Evolutionary conservation across 225 moss, liverwort and hornwort genomes (phyloP).

Genomic region (Takakia lepidozioides): DNA sequence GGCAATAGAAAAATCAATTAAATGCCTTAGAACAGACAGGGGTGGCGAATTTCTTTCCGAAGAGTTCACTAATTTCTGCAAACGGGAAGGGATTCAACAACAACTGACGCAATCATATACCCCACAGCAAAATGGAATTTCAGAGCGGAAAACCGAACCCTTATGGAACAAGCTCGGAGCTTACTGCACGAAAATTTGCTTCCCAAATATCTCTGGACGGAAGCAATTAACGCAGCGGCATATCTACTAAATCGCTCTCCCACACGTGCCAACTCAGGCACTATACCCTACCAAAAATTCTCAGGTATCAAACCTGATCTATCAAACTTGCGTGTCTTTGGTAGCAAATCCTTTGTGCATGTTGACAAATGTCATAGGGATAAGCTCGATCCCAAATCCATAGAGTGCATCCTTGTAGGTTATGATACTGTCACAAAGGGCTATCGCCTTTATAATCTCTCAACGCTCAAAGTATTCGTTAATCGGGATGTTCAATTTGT

Average conservation of each 20-base stretch:
- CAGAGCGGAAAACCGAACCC: neutral
- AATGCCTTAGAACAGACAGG: no score
- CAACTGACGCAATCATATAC: no score
- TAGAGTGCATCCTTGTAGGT: neutral
- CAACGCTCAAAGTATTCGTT: no score
- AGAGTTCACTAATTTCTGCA: neutral
- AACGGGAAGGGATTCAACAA: neutral
- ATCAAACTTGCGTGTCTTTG: no score
- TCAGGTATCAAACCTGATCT: neutral
- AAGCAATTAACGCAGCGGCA: neutral
- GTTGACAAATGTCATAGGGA: no score
- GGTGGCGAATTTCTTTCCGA: no score
- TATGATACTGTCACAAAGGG: neutral
- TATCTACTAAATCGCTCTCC: neutral
- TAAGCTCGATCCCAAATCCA: neutral
- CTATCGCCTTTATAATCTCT: no score
- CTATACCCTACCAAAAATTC: neutral
- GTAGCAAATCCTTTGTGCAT: no score
- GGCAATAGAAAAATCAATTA: no score
- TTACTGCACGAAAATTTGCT: neutral
- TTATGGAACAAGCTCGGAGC: neutral
- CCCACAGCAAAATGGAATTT: no score
- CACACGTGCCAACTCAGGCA: no score
- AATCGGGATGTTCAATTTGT: no score
- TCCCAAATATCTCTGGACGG: neutral